Evolutionary conservation across 1,284 basidiomycete genomes (phyloP), one percentile per base, ranked within the genome.

Genomic region (Puccinia horiana): DNA sequence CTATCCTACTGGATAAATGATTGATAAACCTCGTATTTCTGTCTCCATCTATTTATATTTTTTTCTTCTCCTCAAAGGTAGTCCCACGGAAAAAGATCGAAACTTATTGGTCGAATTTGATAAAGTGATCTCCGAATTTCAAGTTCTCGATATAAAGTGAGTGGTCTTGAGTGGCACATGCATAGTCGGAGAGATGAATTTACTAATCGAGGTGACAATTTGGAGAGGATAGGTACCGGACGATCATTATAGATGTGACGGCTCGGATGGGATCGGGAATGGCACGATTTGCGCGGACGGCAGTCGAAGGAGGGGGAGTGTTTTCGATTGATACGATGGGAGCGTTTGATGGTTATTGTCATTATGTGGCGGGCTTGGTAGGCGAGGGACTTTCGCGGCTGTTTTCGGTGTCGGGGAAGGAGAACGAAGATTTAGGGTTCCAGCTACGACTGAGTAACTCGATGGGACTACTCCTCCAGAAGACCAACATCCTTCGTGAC

Each of bases 401-500:
- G 70, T 98, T 96, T 88, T 90, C 93, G 23, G 93, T 93, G 11
- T 95, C 94, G 4, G 91, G 91, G 61, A 95, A 96, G 86, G 96
- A 99, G 88, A 90, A 90, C 0, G 86, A 90, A 0, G 93, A 91
- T 89, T 88, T 99, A 73, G 92, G 91, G 56, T 88, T 91, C 69
- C 94, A 98, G 87, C 91, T 97, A 83, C 92, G 93, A 84, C 90
- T 99, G 1, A 92, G 92, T 84, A 98, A 98, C 88, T 93, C 93
- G 70, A 95, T 98, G 93, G 97, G 97, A n/a, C 90, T 96, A 23
- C 90, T 98, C 78, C 90, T 99, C 16, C 97, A 99, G 88, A 99
- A 99, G 89, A 98, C 95, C 56, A 99, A 99, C 88, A 98, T 99
- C 87, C 94, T 95, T 84, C 92, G 96, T 81, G 97, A 99, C 87